phyloP scores from a whole-genome alignment of 2,329 filamentous ascomycete species.

The Pleomassaria siparia region DNA sequence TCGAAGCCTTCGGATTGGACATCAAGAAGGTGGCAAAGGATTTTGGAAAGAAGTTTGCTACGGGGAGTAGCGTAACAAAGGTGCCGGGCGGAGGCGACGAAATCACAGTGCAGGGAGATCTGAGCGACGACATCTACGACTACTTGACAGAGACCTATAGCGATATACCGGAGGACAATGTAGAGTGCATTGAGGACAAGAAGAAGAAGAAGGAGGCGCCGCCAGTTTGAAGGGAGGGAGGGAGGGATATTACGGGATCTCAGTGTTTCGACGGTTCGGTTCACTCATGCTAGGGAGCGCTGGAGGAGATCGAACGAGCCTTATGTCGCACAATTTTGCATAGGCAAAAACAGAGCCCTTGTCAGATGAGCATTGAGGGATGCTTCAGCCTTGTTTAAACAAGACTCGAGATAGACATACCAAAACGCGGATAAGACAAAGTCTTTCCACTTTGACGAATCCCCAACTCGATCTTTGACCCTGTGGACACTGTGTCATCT shows the following conservation, averaged over 20 bases:
- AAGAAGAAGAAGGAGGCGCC: conserved; percentile 93
- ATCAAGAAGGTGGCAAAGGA: conserved; percentile 97
- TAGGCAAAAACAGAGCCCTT: neutral
- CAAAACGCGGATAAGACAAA: neutral
- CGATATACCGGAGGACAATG: conserved; percentile 90
- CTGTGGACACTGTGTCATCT: neutral
- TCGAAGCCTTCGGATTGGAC: conserved; percentile 88
- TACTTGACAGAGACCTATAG: conserved; percentile 87
- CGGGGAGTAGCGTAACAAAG: conserved; percentile 90
- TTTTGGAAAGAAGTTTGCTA: conserved; percentile 98
- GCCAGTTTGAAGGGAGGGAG: neutral
- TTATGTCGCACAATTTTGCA: neutral
- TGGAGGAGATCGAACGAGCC: neutral
- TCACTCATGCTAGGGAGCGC: neutral
- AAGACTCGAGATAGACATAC: neutral
- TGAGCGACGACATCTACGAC: conserved; percentile 91
- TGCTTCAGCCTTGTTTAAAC: neutral
- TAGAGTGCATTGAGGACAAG: conserved; percentile 94
- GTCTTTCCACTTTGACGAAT: neutral
- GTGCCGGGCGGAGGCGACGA: conserved; percentile 83
- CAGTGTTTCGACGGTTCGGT: neutral
- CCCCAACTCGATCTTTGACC: neutral
- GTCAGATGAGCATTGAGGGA: neutral
- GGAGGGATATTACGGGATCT: neutral
- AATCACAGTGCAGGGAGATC: conserved; percentile 96